Conservation (phyloP, 176 grass and related monocot genomes). For the Secale cereale region DNA sequence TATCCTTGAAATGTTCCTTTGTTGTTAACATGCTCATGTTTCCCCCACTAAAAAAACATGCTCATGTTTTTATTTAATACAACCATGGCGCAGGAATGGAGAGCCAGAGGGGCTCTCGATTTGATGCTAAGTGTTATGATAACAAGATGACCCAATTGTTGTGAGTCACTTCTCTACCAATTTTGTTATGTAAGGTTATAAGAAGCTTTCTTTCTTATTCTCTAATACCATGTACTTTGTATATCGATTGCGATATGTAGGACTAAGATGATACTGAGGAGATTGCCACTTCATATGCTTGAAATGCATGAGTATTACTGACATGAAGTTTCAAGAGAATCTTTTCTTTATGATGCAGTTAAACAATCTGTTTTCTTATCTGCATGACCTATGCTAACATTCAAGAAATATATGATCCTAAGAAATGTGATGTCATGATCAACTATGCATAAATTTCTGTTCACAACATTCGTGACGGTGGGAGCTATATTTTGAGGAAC, state of each 20-base stretch:
- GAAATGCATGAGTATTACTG: too few species aligned
- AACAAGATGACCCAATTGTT: constrained; percentile 28
- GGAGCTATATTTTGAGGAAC: too few species aligned
- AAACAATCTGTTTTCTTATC: too few species aligned
- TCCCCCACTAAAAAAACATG: too few species aligned
- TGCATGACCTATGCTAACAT: too few species aligned
- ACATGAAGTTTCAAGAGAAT: too few species aligned
- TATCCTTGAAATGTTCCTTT: not conserved
- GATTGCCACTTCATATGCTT: too few species aligned
- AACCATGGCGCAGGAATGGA: constrained; percentile 40
- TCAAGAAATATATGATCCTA: too few species aligned
- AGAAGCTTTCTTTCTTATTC: not conserved
- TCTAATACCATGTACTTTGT: not conserved
- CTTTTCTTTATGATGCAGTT: too few species aligned
- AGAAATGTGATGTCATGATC: too few species aligned
- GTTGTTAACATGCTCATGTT: constrained; percentile 1
- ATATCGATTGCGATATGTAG: not conserved
- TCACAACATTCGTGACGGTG: too few species aligned
- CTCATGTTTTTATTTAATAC: not conserved
- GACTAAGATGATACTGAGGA: not conserved
- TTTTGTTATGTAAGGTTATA: not conserved
- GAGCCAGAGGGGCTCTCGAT: constrained; percentile 28
- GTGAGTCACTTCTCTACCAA: constrained; percentile 7
- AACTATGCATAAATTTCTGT: too few species aligned
- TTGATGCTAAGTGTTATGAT: constrained; percentile 46